Base-by-base conservation (phyloP, 2,329 filamentous ascomycete genomes). In the Zarea fungicola region DNA sequence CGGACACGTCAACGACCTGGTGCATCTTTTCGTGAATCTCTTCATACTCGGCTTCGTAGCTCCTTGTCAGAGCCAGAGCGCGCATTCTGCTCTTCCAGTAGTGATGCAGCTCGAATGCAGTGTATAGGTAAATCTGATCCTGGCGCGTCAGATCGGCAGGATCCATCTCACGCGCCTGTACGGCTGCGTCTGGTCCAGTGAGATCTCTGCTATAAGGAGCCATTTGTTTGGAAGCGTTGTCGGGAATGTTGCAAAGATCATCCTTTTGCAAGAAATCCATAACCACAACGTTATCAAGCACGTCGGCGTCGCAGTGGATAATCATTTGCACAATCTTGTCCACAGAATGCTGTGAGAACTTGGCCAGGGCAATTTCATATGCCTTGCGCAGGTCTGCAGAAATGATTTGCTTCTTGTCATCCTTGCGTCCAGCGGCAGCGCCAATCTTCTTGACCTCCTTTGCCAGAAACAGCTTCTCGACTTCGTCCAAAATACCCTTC, bases 21-120 rank as follows among this genome's bases (percentile, higher is more conserved):
- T 85, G 84, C 52, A 97, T 81, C 71, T 93, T 95, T 35, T 78
- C 75, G 10, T 86, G 89, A 37, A 97, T 85, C 60, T 97, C 88
- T 55, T 96, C 91, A 62, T 97, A 99, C 58, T 99, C 93, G 5
- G 72, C 53, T 67, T 97, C 92, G 60, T 81, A 96, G 44, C 80
- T 91, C 60, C 84, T 83, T 5, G 90, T 96, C 56, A 97, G 73
- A 3, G 84, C 78, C 56, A 99, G 77, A 31, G 93, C 93, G 58
- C 93, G 82, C 85, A 97, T 97, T 66, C 93, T 85, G 53, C 89
- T 89, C 76, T 96, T 96, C 93, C 93, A 99, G 72, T 99, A 99
- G 65, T 96, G 91, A 58, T 95, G 90, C 55, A 97, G 74, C 66
- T 99, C 93, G 61, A 87, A 97, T 2, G 92, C 89, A 5, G 93